A percentile compares a stretch with the other conserved stretches of the same genome.
phyloP scores from a whole-genome alignment of 2,329 filamentous ascomycete genomes.

The Verticillium isaacii region DNA sequence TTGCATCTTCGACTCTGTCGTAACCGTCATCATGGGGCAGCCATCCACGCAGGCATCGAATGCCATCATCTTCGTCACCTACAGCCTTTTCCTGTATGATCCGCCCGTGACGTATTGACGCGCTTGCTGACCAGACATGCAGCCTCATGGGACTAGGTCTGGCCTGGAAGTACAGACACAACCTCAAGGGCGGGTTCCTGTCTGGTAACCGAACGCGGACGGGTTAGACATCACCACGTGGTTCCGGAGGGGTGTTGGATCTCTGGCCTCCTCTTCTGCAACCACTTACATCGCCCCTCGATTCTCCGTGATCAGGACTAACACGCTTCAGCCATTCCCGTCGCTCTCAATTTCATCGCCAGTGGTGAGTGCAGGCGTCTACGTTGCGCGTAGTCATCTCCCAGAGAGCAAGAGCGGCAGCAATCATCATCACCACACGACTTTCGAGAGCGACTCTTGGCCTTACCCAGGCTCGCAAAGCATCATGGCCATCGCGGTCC shows the following conservation, averaged over 20 bases:
- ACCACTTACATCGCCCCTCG: background rate
- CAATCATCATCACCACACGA: conserved; percentile 26
- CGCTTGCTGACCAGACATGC: conserved; percentile 1
- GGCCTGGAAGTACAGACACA: conserved; percentile 54
- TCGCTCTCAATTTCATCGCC: conserved; percentile 86
- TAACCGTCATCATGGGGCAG: conserved; percentile 57
- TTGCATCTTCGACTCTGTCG: background rate
- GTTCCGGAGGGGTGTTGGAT: background rate
- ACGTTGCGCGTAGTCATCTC: conserved; percentile 1
- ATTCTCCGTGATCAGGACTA: conserved; percentile 13
- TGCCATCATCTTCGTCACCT: conserved; percentile 77
- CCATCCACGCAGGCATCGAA: conserved; percentile 75
- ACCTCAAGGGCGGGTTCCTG: conserved; percentile 67
- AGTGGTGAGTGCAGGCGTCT: conserved; percentile 70
- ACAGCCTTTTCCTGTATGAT: conserved; percentile 66
- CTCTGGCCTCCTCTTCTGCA: background rate
- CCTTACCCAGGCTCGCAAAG: background rate
- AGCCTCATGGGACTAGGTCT: conserved; percentile 60
- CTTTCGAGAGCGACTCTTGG: background rate
- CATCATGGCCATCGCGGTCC: background rate
- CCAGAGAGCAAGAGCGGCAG: conserved; percentile 58
- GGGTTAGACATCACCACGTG: conserved; percentile 50
- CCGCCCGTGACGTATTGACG: background rate
- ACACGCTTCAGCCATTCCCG: conserved; percentile 59
- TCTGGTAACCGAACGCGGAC: conserved; percentile 77